Conservation (phyloP, 202 grass and related monocot genomes). For the Brachypodium distachyon region DNA sequence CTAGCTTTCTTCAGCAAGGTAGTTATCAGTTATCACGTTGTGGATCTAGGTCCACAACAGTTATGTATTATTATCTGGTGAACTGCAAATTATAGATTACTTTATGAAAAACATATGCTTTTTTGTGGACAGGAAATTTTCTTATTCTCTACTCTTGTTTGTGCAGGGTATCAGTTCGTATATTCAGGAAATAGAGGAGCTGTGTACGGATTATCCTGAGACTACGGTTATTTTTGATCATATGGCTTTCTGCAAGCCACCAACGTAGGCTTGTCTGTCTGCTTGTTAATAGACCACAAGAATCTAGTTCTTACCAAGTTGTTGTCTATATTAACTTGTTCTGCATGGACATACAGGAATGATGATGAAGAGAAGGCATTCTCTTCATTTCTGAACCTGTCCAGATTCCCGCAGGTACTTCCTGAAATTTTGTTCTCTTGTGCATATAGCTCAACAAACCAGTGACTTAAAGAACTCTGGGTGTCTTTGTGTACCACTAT, state of each 20-base stretch:
- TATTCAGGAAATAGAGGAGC: constrained; percentile 68
- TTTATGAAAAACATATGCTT: not conserved
- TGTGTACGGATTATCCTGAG: constrained; percentile 54
- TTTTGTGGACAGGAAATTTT: not conserved
- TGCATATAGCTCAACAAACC: not conserved
- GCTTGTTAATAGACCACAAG: not conserved
- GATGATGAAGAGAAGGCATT: constrained; percentile 56
- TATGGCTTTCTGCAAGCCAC: constrained; percentile 91
- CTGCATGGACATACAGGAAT: constrained; percentile 39
- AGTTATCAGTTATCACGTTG: too few relatives aligned
- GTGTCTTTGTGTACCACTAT: not conserved
- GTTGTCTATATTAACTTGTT: not conserved
- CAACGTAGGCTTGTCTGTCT: constrained; percentile 36
- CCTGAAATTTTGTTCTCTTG: not conserved
- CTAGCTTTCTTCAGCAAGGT: too few relatives aligned
- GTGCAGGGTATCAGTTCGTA: constrained; percentile 59
- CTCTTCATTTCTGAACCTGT: constrained; percentile 53
- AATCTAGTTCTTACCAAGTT: not conserved
- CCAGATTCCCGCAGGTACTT: constrained; percentile 78
- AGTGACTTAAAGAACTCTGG: not conserved
- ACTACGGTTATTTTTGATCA: constrained; percentile 82
- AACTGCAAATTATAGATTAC: not conserved
- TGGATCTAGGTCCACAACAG: too few relatives aligned
- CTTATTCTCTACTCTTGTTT: not conserved
- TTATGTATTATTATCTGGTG: not conserved